phyloP scores from a whole-genome alignment of 1,284 basidiomycete genomes.

The Boletus mariae region DNA sequence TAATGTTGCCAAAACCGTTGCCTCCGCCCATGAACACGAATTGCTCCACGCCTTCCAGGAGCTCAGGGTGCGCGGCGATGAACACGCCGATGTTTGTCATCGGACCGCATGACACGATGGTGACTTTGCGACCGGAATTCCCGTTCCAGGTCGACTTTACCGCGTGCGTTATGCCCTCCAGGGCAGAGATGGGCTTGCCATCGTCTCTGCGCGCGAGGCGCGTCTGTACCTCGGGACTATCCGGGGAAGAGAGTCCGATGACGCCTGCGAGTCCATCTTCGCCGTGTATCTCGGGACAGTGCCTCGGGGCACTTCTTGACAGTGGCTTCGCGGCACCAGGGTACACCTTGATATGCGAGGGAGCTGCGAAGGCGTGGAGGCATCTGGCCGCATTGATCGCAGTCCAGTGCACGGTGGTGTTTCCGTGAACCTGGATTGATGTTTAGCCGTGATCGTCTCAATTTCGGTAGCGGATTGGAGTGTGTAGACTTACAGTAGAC shows the following conservation, averaged over 20 bases:
- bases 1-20: conserved; percentile 76
- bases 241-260: conserved; percentile 57
- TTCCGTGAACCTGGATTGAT: conserved; percentile 66
- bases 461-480: neutral
- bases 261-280: conserved; percentile 77
- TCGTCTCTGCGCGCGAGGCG: conserved; percentile 43
- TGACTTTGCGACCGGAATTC: conserved; percentile 54
- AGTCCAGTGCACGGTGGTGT: conserved; percentile 61
- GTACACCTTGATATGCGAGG: conserved; percentile 54
- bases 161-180: conserved; percentile 61
- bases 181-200: conserved; percentile 44
- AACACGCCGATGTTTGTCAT: conserved; percentile 86
- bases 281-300: conserved; percentile 77
- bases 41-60: conserved; percentile 67
- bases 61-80: conserved; percentile 63
- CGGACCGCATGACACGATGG: conserved; percentile 71
- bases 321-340: conserved; percentile 69
- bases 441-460: neutral
- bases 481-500: conserved; percentile 59
- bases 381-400: conserved; percentile 70
- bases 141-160: conserved; percentile 53
- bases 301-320: conserved; percentile 41
- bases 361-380: conserved; percentile 65
- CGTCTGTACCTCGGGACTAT: conserved; percentile 45
- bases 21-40: conserved; percentile 90